Percentiles rank a stretch among this genome's conserved stretches.
These are phyloP conservation scores for Podila epigama DNA, from an alignment of 192 early-diverging fungal species.

Conservation along the genomic window DNA sequence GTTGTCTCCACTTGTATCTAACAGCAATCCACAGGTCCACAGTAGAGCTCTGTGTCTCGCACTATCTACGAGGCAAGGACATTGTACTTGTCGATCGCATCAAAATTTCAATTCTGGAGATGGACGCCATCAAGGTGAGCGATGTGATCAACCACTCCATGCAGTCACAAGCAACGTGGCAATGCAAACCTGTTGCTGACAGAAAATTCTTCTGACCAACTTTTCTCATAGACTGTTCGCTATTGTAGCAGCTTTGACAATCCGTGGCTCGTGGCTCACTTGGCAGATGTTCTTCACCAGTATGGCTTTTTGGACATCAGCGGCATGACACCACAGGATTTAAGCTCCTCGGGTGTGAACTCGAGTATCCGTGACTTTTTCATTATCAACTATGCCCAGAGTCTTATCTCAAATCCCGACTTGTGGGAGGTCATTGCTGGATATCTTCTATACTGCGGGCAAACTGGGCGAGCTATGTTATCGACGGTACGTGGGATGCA, in stretches of 20 bases:
- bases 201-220: neutral
- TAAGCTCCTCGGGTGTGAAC: slow-evolving; percentile 7
- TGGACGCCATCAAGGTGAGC: slow-evolving; percentile 55
- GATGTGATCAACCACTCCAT: neutral
- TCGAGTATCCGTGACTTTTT: slow-evolving; percentile 53
- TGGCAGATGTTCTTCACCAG: slow-evolving; percentile 54
- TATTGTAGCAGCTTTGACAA: slow-evolving; percentile 43
- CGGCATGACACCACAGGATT: slow-evolving; percentile 51
- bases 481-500: slow-evolving; percentile 40
- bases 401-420: slow-evolving; percentile 31
- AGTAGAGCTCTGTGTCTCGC: slow-evolving; percentile 25
- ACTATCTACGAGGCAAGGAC: slow-evolving; percentile 38
- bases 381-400: slow-evolving; percentile 40
- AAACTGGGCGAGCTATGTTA: slow-evolving; percentile 17
- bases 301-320: slow-evolving; percentile 54
- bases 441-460: slow-evolving; percentile 29
- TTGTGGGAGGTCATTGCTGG: slow-evolving; percentile 47
- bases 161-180: neutral
- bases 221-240: slow-evolving; percentile 19
- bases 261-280: slow-evolving; percentile 68
- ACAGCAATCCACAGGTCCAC: slow-evolving; percentile 21
- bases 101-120: slow-evolving; percentile 47
- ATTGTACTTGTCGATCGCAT: slow-evolving; percentile 48
- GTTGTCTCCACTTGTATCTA: too few species aligned
- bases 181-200: neutral